A percentile compares a stretch with the other conserved stretches of the same genome.
These are phyloP conservation scores for Ceriops decandra DNA, from an alignment of 345 rosid species.

Conservation along the genomic window DNA sequence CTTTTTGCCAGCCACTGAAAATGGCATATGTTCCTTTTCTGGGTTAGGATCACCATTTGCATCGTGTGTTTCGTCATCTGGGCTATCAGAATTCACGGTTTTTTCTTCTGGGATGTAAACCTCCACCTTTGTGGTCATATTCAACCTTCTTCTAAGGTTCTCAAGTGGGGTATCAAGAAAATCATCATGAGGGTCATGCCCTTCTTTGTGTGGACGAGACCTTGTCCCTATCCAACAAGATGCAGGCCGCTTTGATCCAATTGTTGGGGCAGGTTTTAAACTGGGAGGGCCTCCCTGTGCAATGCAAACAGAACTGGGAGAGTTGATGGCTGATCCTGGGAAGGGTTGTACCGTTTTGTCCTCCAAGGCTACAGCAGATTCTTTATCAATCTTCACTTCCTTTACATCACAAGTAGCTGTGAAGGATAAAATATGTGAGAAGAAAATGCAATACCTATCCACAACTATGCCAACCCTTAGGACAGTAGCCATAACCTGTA, in stretches of 20 bases:
- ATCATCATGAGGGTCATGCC: conserved; percentile 80
- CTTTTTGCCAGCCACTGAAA: conserved; percentile 36
- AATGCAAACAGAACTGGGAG: conserved; percentile 25
- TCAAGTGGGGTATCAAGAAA: conserved; percentile 82
- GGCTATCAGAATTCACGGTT: conserved; percentile 32
- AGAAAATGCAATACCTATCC: conserved; percentile 2
- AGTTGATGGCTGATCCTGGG: conserved; percentile 32
- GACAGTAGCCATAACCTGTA: no score
- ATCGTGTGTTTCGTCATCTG: conserved; percentile 78
- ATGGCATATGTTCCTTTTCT: conserved; percentile 35
- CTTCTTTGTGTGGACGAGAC: conserved; percentile 48
- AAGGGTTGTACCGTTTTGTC: conserved; percentile 18
- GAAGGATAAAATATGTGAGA: conserved; percentile 11
- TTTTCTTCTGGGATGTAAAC: conserved; percentile 13
- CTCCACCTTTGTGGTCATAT: conserved; percentile 35
- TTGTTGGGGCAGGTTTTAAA: conserved; percentile 36
- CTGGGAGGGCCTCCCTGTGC: conserved; percentile 29
- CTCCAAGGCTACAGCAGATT: conserved; percentile 24
- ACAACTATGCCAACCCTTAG: neutral
- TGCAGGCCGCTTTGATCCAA: conserved; percentile 61
- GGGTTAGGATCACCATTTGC: conserved; percentile 41
- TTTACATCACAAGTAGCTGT: conserved; percentile 22
- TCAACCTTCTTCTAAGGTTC: conserved; percentile 47
- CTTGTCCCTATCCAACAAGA: conserved; percentile 79
- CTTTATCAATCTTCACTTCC: conserved; percentile 32